A percentile compares a stretch with the other conserved stretches of the same genome.
Conservation (phyloP, 768 basidiomycete genomes). For the Mycena venus region DNA sequence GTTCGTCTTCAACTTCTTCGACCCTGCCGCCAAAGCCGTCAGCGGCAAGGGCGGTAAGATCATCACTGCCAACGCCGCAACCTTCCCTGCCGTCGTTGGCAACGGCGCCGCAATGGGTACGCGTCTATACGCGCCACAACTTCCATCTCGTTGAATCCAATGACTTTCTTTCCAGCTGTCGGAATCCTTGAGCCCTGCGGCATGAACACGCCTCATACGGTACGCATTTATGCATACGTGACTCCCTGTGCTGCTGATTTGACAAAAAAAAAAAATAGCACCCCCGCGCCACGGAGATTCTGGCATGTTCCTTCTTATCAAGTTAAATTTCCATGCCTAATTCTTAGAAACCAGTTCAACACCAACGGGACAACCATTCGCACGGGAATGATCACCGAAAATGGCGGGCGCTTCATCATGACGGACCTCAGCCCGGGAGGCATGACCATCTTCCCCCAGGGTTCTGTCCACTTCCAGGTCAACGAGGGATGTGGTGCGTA, state of each 20-base stretch:
- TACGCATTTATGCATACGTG: too few relatives aligned
- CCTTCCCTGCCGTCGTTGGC: constrained; percentile 34
- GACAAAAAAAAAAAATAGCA: too few relatives aligned
- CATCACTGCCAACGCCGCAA: constrained; percentile 23
- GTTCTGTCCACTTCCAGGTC: constrained; percentile 34
- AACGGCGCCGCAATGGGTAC: constrained; percentile 32
- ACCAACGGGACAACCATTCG: constrained; percentile 35
- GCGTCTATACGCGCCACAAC: background rate
- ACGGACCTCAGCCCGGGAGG: constrained; percentile 26
- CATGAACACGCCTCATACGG: constrained; percentile 35
- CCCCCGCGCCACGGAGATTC: constrained; percentile 37
- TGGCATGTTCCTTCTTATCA: too few relatives aligned
- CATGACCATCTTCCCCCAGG: constrained; percentile 32
- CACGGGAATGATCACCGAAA: constrained; percentile 36
- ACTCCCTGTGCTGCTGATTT: too few relatives aligned
- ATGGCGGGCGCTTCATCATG: constrained; percentile 33
- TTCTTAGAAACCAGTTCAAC: constrained; percentile 30
- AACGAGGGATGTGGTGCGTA: constrained; percentile 32
- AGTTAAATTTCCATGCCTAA: too few relatives aligned
- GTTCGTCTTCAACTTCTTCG: constrained; percentile 36
- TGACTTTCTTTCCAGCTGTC: constrained; percentile 4
- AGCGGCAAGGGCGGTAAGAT: constrained; percentile 14
- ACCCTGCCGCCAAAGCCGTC: background rate
- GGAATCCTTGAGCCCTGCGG: constrained; percentile 30
- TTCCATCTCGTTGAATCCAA: background rate